Percentiles rank a stretch among this genome's conserved stretches.
These are phyloP conservation scores for Aspergillus awamori DNA, from an alignment of 2,329 filamentous ascomycete species.

Conservation along the genomic window DNA sequence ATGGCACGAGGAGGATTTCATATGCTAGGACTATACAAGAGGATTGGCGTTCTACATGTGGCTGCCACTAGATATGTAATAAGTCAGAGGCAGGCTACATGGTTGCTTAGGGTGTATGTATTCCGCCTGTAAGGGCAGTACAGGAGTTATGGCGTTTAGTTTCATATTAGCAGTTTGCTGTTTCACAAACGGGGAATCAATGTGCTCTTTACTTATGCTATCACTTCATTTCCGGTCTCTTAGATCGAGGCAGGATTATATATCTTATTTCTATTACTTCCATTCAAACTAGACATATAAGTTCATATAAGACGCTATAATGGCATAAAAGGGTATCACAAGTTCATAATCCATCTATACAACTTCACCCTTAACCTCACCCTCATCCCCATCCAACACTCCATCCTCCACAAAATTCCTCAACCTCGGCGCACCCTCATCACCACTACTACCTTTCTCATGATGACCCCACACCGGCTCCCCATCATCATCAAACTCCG, in stretches of 20 bases:
- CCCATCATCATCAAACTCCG: constrained; percentile 82
- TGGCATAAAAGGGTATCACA: background rate
- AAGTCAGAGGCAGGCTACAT: background rate
- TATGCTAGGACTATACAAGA: too few species aligned
- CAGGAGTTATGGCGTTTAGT: too few species aligned
- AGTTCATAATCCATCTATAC: background rate
- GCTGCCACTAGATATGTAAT: background rate
- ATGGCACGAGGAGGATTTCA: too few species aligned
- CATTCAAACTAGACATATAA: background rate
- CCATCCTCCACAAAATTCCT: constrained; percentile 27
- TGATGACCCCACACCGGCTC: constrained; percentile 65
- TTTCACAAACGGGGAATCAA: background rate
- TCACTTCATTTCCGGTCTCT: too few species aligned
- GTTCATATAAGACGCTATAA: background rate
- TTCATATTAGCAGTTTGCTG: background rate
- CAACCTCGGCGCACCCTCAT: constrained; percentile 28
- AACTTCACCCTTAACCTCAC: background rate
- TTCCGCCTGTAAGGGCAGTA: too few species aligned
- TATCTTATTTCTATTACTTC: background rate
- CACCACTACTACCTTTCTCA: constrained; percentile 16
- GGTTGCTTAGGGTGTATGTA: background rate
- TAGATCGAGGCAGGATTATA: too few species aligned
- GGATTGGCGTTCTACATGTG: background rate
- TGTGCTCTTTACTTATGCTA: background rate
- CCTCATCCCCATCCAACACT: background rate